phyloP scores from a whole-genome alignment of 2,329 filamentous ascomycete genomes.

The Cladophialophora immunda region DNA sequence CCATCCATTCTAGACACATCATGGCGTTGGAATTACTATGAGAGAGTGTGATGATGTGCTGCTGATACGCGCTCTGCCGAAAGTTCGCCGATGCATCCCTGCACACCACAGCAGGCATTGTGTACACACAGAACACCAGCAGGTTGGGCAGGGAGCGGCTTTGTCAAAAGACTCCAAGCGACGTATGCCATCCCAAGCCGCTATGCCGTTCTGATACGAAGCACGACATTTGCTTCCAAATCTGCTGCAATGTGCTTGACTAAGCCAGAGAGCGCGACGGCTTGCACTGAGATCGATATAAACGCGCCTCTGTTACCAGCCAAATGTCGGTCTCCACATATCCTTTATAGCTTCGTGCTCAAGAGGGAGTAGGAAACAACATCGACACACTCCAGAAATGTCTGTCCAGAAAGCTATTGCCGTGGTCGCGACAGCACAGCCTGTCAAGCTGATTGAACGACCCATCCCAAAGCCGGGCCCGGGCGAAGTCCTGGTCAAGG shows the following conservation, averaged over 20 bases:
- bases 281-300: not conserved
- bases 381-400: not conserved
- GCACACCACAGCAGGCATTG: too few relatives aligned
- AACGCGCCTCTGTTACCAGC: not conserved
- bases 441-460: constrained; percentile 12
- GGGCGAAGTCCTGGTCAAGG: constrained; percentile 17
- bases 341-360: not conserved
- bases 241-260: not conserved
- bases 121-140: too few relatives aligned
- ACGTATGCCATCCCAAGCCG: too few relatives aligned
- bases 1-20: too few relatives aligned
- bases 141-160: too few relatives aligned
- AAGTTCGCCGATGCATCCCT: too few relatives aligned
- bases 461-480: constrained; percentile 9
- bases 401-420: constrained; percentile 14
- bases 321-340: not conserved
- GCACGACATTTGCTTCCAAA: not conserved
- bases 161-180: too few relatives aligned
- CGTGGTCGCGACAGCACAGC: not conserved
- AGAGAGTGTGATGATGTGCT: too few relatives aligned
- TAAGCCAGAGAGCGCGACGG: not conserved
- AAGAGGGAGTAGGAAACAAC: not conserved
- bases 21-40: too few relatives aligned
- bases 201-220: not conserved
- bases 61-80: too few relatives aligned